These are phyloP conservation scores for Candolleomyces eurysporus DNA, from an alignment of 768 basidiomycete genomes.

Conservation along the genomic window DNA sequence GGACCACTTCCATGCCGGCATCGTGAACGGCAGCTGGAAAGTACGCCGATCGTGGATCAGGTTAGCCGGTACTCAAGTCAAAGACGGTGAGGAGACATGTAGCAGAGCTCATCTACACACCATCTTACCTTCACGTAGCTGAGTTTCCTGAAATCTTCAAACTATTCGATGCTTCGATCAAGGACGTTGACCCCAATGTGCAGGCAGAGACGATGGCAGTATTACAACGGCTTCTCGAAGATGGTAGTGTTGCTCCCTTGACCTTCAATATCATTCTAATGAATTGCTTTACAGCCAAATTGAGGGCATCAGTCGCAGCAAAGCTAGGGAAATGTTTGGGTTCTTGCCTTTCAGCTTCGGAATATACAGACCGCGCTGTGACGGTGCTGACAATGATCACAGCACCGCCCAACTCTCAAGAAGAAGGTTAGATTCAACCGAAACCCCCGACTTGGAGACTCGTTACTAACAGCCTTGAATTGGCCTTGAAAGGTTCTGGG, in stretches of 20 bases:
- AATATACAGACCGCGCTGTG: not conserved
- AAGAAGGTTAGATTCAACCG: not conserved
- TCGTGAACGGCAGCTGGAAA: not conserved
- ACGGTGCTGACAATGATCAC: not conserved
- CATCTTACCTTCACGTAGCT: not conserved
- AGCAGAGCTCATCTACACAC: not conserved
- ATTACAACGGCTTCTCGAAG: not conserved
- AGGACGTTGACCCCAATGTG: not conserved
- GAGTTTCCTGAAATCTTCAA: not conserved
- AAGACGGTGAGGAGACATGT: not conserved
- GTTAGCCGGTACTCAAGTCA: not conserved
- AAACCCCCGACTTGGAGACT: not conserved
- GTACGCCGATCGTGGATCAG: not conserved
- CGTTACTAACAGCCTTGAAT: no score
- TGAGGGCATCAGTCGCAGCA: not conserved
- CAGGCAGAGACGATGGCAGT: not conserved
- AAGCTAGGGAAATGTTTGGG: not conserved
- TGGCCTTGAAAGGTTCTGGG: not conserved
- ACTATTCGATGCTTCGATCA: not conserved
- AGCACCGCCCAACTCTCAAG: not conserved
- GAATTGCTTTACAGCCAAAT: not conserved
- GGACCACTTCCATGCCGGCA: not conserved
- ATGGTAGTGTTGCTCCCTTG: not conserved
- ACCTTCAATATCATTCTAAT: not conserved
- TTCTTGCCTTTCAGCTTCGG: not conserved